Conservation (phyloP, 116 monocot species). For the Iris pallida region DNA sequence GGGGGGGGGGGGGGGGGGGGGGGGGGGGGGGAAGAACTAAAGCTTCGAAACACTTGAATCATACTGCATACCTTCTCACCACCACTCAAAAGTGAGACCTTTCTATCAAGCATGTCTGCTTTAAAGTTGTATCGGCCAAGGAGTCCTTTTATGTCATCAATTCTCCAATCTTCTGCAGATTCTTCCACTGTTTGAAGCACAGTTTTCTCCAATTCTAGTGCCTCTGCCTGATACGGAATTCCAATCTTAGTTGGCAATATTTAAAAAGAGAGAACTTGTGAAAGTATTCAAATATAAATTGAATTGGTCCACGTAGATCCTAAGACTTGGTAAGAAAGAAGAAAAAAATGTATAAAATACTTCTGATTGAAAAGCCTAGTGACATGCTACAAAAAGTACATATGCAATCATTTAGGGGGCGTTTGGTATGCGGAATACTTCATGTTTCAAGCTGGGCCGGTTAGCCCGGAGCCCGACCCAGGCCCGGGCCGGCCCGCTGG, state of each 20-base stretch:
- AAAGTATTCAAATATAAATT: background rate
- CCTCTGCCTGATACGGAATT: slow-evolving; percentile 66
- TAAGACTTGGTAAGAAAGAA: background rate
- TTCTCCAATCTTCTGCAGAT: slow-evolving; percentile 89
- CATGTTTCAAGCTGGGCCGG: no score
- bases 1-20: no score
- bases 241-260: background rate
- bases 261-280: background rate
- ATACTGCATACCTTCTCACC: slow-evolving; percentile 83
- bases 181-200: slow-evolving; percentile 88
- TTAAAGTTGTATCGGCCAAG: slow-evolving; percentile 95
- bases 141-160: slow-evolving; percentile 97
- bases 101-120: slow-evolving; percentile 91
- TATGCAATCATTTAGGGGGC: no score
- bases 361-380: no score
- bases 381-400: no score
- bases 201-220: slow-evolving; percentile 88
- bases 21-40: no score
- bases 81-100: slow-evolving; percentile 84
- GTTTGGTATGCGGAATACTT: no score
- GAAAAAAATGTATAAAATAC: no score
- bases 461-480: no score
- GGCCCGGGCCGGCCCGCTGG: no score
- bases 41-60: background rate
- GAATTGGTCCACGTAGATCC: background rate